A percentile compares a stretch with the other conserved stretches of the same genome.
Evolutionary conservation across 352 stramenopile genomes (phyloP).

Genomic region (Pythium apleroticum): DNA sequence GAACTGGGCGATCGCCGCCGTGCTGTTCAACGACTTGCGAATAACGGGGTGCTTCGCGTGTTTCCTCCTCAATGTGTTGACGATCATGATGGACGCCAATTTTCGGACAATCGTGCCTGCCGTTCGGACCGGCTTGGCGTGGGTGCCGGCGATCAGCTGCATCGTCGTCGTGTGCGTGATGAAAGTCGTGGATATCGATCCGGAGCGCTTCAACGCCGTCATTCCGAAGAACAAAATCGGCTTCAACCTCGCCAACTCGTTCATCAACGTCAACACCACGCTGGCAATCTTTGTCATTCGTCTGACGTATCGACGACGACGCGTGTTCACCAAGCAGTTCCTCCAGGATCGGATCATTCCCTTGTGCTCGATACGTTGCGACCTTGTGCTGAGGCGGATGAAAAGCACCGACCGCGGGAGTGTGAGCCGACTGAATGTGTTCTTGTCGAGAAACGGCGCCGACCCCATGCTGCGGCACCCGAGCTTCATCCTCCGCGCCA

Average conservation of each 20-base stretch:
- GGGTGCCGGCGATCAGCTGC: conserved; percentile 17
- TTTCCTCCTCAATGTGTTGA: conserved; percentile 20
- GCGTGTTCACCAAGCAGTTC: conserved; percentile 8
- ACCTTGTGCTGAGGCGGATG: conserved; percentile 23
- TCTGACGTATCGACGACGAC: conserved; percentile 10
- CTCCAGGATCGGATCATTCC: conserved; percentile 13
- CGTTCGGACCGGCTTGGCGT: conserved; percentile 10
- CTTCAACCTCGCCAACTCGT: conserved; percentile 27
- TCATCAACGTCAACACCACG: conserved; percentile 28
- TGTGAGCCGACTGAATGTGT: neutral
- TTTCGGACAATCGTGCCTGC: conserved; percentile 22
- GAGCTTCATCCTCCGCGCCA: neutral
- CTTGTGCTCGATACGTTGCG: conserved; percentile 10
- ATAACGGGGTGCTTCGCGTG: conserved; percentile 18
- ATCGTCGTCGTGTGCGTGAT: conserved; percentile 21
- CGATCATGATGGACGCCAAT: conserved; percentile 30
- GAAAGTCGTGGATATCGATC: conserved; percentile 22
- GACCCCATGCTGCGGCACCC: neutral
- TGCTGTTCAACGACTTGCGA: conserved; percentile 20
- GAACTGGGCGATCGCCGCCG: conserved; percentile 21
- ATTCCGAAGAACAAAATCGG: conserved; percentile 23
- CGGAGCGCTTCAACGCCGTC: conserved; percentile 8
- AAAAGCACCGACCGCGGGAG: neutral
- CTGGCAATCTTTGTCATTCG: conserved; percentile 28
- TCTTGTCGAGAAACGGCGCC: neutral